Base-by-base conservation (phyloP, 441 rosid species). In the Isatis lusitanica region DNA sequence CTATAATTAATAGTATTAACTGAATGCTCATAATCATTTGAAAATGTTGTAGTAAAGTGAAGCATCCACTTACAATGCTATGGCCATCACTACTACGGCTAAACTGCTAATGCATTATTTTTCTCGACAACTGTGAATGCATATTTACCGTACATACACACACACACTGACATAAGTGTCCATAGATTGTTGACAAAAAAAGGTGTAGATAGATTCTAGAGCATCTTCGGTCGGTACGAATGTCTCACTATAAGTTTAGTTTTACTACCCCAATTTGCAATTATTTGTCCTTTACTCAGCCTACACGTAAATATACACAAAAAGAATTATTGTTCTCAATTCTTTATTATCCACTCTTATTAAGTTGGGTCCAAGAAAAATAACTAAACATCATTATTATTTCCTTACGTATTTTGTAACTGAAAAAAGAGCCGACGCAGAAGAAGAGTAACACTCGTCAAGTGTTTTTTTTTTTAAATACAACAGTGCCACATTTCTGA, bases 21-120 rank as follows among this genome's bases (percentile, higher is more conserved):
- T 60, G 40, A 74, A 61, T 74, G 65, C 58, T 53, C 40, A 60
- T 10, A 75, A 75, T 75, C 17, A 75, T 75, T 62, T 69, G 59
- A 17, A 63, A 12, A 11, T 75, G 74, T 75, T 53, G 44, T 53
- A 53, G 5, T 63, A 69, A 69, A 63, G 79, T 24, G 66, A 44
- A 62, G 65, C 74, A 75, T 69, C 24, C 50, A 5, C 74, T 74
- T 52, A 43, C 73, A 74, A 40, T 21, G 56, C 6, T 18, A 51
- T 60, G 35, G 18, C 48, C 63, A 68, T 43, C 40, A 33, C 24
- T 46, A n/a, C 53, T 51, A 15, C 47, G 38, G 26, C 33, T 42
- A 18, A 46, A 59, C 15, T 26, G 43, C 24, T 10, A 47, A 17
- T 66, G 66, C 57, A 28, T 62, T 40, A 30, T 51, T 58, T 61